Evolutionary conservation across 2,329 filamentous ascomycete species (phyloP), one percentile per base, ranked within the genome.

Genomic region (Xylariaceae sp.): DNA sequence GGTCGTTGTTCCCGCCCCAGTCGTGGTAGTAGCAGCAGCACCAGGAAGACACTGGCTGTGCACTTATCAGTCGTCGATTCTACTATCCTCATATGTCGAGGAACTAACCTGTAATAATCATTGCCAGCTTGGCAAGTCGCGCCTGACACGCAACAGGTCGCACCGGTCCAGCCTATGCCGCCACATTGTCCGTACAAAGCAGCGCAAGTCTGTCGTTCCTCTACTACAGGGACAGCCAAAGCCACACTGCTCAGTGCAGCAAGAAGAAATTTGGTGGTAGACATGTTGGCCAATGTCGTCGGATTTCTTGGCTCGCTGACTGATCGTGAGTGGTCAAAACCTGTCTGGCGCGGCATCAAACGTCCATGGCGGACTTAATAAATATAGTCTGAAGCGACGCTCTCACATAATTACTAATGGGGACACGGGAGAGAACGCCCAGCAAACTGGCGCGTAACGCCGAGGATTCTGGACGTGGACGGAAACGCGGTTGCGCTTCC

Each of bases 121-220:
- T 57, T 62, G 18, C 53, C 50, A 42, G 50, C 52, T 16, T 58
- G 54, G 31, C 75, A 77, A 39, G 59, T 64, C 61, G 63, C 70
- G 48, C 73, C 74, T 16, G 67, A 68, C 5, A 50, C 58, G 51
- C 76, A 79, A 66, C 73, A 76, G 2, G 73, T 75, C n/a, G 73
- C 58, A 18, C 75, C 76, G 14, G 54, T 62, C 66, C 67, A 78
- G 48, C 66, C 69, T n/a, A 57, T 68, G n/a, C 76, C 75, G 51
- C 75, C 76, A 40, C 76, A 78, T 53, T 77, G 76, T 18, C 57
- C 51, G 14, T 36, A 36, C 33, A 36, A 10, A 36, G 33, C 33
- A 36, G 14, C 33, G 33, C 33, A 36, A 10, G 33, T 14, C 33
- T 36, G 33, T 10, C 33, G 33, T 10, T 14, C 14, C 33, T 36